Percentiles rank a stretch among this genome's conserved stretches.
These are phyloP conservation scores for Pichia exigua DNA, from an alignment of 805 yeast genomes.

Conservation along the genomic window DNA sequence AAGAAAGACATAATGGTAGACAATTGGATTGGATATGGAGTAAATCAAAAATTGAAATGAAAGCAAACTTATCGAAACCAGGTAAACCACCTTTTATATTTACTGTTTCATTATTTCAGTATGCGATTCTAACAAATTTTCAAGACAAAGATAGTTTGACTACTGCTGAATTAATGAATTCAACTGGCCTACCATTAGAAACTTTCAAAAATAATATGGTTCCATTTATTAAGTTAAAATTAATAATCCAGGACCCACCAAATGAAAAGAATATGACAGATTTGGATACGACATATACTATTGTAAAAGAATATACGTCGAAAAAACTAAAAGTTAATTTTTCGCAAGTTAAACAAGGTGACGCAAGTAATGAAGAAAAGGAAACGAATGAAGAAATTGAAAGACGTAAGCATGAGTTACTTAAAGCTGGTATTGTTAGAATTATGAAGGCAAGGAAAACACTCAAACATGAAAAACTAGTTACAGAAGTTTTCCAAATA, in stretches of 20 bases:
- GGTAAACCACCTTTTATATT: constrained; percentile 77
- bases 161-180: constrained; percentile 50
- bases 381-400: constrained; percentile 70
- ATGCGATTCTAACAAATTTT: constrained; percentile 79
- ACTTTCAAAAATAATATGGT: constrained; percentile 67
- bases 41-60: constrained; percentile 83
- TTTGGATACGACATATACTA: constrained; percentile 53
- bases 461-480: constrained; percentile 68
- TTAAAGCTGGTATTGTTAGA: constrained; percentile 91
- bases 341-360: constrained; percentile 35
- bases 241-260: constrained; percentile 60
- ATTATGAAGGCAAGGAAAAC: constrained; percentile 91
- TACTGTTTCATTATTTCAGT: constrained; percentile 77
- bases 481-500: constrained; percentile 83
- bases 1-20: constrained; percentile 74
- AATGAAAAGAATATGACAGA: constrained; percentile 45
- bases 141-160: constrained; percentile 60
- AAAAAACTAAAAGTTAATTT: constrained; percentile 80
- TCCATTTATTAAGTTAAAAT: constrained; percentile 72
- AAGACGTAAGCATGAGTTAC: constrained; percentile 57
- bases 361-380: constrained; percentile 62
- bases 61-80: constrained; percentile 73
- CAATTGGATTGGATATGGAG: constrained; percentile 95
- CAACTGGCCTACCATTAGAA: constrained; percentile 60
- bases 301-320: constrained; percentile 77